Evolutionary conservation across 1,284 basidiomycete genomes (phyloP).

Genomic region (Trichosporon coremiiforme): DNA sequence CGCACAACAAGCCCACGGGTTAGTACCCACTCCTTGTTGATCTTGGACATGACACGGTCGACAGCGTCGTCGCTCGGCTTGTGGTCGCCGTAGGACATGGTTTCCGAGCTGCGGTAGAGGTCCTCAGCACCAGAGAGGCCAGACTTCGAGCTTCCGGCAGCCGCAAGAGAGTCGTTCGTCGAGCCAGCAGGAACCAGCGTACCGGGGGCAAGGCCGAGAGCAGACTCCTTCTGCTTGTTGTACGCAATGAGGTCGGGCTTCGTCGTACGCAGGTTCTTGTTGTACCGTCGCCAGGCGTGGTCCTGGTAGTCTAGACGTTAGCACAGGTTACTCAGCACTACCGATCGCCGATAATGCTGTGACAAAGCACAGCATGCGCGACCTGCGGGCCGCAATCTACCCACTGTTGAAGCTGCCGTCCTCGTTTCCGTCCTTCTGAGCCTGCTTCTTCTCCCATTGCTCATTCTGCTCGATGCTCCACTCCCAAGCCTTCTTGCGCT

Average conservation of each 20-base stretch:
- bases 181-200: conserved; percentile 58
- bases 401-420: conserved; percentile 59
- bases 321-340: background rate
- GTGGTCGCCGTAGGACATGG: conserved; percentile 86
- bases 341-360: too few relatives aligned
- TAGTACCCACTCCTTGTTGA: conserved; percentile 83
- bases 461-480: conserved; percentile 95
- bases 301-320: conserved; percentile 76
- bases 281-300: conserved; percentile 83
- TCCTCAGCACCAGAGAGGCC: conserved; percentile 67
- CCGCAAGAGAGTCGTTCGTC: conserved; percentile 49
- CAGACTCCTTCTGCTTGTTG: conserved; percentile 80
- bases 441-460: conserved; percentile 84
- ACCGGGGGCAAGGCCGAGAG: conserved; percentile 70
- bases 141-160: conserved; percentile 36
- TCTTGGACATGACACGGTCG: conserved; percentile 85
- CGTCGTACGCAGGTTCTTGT: conserved; percentile 81
- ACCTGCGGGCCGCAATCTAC: conserved; percentile 21
- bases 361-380: too few relatives aligned
- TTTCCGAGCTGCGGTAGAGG: conserved; percentile 86
- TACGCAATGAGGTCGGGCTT: conserved; percentile 85
- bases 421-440: conserved; percentile 62
- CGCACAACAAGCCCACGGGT: background rate
- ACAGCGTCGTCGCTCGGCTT: conserved; percentile 93
- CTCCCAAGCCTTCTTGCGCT: conserved; percentile 84